A percentile compares a stretch with the other conserved stretches of the same genome.
Conservation (phyloP, 108 stramenopile species). For the Cyclotella cryptica region DNA sequence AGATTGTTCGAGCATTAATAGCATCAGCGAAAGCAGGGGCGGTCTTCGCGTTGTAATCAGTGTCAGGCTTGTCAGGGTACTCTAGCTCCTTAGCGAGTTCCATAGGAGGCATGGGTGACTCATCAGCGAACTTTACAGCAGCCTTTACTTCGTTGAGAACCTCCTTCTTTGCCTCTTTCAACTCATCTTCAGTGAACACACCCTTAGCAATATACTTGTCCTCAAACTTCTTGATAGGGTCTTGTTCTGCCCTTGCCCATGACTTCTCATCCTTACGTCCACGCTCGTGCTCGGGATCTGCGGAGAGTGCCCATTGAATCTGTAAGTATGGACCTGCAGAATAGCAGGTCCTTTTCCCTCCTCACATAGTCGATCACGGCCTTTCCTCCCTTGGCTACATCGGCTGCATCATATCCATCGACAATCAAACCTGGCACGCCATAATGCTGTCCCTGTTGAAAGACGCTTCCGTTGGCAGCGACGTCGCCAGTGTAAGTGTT, state of each 20-base stretch:
- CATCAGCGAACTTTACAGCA: constrained; percentile 92
- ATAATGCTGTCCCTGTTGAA: constrained; percentile 94
- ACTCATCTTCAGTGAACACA: constrained; percentile 89
- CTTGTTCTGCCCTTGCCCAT: constrained; percentile 95
- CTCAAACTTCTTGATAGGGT: constrained; percentile 97
- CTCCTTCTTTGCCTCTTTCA: constrained; percentile 85
- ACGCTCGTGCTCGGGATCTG: constrained; percentile 98
- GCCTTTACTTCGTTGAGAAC: constrained; percentile 89
- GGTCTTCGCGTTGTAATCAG: constrained; percentile 91
- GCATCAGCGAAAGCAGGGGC: constrained; percentile 87
- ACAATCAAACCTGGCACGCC: constrained; percentile 95
- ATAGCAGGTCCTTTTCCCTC: constrained; percentile 94
- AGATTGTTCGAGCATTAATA: constrained; percentile 87
- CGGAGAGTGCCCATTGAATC: constrained; percentile 98
- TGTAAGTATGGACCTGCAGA: constrained; percentile 97
- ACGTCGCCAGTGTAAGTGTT: constrained; percentile 98
- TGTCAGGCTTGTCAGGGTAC: constrained; percentile 95
- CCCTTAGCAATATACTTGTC: constrained; percentile 76
- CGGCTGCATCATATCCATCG: constrained; percentile 90
- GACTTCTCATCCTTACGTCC: constrained; percentile 99
- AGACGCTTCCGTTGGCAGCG: constrained; percentile 93
- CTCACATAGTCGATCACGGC: constrained; percentile 97
- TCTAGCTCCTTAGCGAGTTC: constrained; percentile 97
- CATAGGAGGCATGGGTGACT: constrained; percentile 92
- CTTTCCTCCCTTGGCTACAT: constrained; percentile 95